phyloP scores from a whole-genome alignment of 805 yeast species.

The Pichia gijzeniarum region DNA sequence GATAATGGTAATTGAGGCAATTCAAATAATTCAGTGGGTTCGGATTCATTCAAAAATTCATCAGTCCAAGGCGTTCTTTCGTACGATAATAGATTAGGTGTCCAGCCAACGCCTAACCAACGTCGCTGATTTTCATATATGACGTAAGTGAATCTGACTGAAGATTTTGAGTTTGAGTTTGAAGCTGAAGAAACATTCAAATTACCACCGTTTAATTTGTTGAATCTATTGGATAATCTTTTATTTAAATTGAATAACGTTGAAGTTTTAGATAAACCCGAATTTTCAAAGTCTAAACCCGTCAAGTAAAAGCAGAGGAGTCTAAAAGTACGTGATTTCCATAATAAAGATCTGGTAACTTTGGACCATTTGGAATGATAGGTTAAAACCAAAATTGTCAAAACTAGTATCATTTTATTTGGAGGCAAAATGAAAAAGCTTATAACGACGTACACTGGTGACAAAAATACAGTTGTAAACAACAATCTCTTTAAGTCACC shows the following conservation, averaged over 20 bases:
- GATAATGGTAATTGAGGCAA: constrained; percentile 56
- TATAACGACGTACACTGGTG: constrained; percentile 74
- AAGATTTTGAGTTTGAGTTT: constrained; percentile 19
- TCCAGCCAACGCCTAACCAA: constrained; percentile 99
- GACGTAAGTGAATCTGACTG: constrained; percentile 83
- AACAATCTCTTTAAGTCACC: constrained; percentile 74
- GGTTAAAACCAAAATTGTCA: constrained; percentile 60
- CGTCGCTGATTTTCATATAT: constrained; percentile 91
- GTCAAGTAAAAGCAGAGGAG: constrained; percentile 73
- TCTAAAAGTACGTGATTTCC: constrained; percentile 75
- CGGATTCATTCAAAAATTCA: constrained; percentile 82
- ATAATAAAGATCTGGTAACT: constrained; percentile 74
- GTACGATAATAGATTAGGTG: constrained; percentile 80
- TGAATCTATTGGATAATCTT: constrained; percentile 38
- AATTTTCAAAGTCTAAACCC: constrained; percentile 64
- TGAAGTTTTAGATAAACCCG: constrained; percentile 29
- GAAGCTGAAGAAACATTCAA: constrained; percentile 18
- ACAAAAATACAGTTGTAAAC: constrained; percentile 76
- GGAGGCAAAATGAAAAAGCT: constrained; percentile 69
- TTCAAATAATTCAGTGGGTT: constrained; percentile 68
- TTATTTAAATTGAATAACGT: constrained; percentile 42
- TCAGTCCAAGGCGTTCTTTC: constrained; percentile 98
- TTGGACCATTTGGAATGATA: constrained; percentile 85
- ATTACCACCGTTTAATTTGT: not conserved
- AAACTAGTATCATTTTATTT: constrained; percentile 50